A percentile compares a stretch with the other conserved stretches of the same genome.
Conservation (phyloP, 345 rosid species). For the Linum lewisii region DNA sequence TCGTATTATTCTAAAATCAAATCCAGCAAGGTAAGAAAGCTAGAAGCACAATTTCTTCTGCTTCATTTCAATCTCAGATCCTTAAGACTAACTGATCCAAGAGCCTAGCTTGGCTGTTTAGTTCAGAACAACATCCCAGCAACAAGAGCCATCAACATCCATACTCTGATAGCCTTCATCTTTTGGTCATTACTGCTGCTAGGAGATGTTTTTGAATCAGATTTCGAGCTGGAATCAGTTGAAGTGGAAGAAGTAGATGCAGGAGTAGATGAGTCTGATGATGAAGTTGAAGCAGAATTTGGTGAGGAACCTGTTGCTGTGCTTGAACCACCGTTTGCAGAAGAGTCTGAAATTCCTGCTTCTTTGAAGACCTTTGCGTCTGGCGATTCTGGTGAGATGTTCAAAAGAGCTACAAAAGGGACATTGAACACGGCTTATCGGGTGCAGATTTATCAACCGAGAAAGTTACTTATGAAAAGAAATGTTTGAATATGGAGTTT, state of each 20-base stretch:
- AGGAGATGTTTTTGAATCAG: conserved; percentile 19
- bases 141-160: conserved; percentile 7
- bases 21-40: background rate
- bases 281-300: conserved; percentile 15
- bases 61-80: background rate
- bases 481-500: background rate
- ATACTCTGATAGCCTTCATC: background rate
- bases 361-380: conserved; percentile 35
- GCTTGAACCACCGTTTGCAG: conserved; percentile 6
- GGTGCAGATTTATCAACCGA: too few species aligned
- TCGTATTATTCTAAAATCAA: background rate
- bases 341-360: conserved; percentile 19
- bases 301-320: conserved; percentile 17
- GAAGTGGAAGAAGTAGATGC: conserved; percentile 3
- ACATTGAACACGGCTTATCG: background rate
- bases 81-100: background rate
- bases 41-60: background rate
- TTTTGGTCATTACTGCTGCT: conserved; percentile 19
- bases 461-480: too few species aligned
- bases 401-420: conserved; percentile 22
- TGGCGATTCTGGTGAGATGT: conserved; percentile 30
- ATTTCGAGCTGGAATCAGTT: conserved; percentile 11
- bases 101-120: background rate
- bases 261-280: conserved; percentile 11
- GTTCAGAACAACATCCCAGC: conserved; percentile 9